Base-by-base conservation (phyloP, 2,329 filamentous ascomycete genomes). In the Tolypocladium album region DNA sequence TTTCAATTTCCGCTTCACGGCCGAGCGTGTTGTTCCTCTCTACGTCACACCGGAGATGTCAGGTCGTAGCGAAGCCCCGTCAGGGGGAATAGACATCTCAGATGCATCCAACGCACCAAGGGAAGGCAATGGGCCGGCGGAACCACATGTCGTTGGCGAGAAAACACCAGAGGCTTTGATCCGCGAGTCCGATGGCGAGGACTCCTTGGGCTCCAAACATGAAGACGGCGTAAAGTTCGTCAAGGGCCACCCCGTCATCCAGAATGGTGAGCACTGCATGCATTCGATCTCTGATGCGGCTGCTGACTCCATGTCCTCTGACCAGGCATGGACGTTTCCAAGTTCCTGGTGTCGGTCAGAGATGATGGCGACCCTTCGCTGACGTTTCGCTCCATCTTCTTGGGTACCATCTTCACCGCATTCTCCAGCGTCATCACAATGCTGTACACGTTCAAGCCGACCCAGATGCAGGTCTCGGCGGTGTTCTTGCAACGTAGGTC, bases 401-500 rank as follows among this genome's bases (percentile, higher is more conserved):
- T 65, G 20, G 65, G 65, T 43, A 64, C 65, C 0, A 59, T 61
- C 1, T 58, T 66, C 55, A 64, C 65, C 0, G 64, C 64, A 1
- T 58, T 66, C 1, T 64, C 65, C 6, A 67, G 64, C 39, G 63
- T 63, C 45, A 66, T 65, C 55, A 66, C 64, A 8, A 65, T 64
- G 63, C 58, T 67, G 1, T 64, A 63, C 40, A 60, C 60, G 8
- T 64, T 64, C 50, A 64, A 64, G 31, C 63, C 63, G 27, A 60
- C 61, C 11, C 59, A 62, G 43, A 64, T 64, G 60, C 53, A 60
- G 43, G 62, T 64, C 22, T 64, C 63, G 0, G 62, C 59, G 22
- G 61, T 64, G 27, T 64, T 64, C 12, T 47, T 64, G 11, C 63
- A 62, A 22, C 59, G 63, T 64, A 57, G 20, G 61, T 57, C 15